These are phyloP conservation scores for Hypocreales sp. DNA, from an alignment of 2,329 filamentous ascomycete species.

Conservation along the genomic window DNA sequence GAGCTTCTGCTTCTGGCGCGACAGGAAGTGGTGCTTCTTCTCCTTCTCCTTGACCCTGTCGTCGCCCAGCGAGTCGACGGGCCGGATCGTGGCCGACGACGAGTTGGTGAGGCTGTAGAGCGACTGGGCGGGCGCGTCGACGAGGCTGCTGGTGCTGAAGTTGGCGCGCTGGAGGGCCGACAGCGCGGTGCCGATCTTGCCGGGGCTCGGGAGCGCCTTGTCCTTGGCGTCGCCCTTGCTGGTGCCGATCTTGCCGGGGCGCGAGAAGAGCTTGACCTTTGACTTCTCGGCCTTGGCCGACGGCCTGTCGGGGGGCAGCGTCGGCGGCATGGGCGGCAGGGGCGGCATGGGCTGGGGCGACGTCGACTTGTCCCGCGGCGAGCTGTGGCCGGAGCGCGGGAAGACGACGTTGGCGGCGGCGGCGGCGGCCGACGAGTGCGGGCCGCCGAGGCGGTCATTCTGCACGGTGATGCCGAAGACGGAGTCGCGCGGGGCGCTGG, in stretches of 20 bases:
- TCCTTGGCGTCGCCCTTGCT: conserved; percentile 48
- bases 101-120: conserved; percentile 64
- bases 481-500: conserved; percentile 43
- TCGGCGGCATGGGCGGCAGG: conserved; percentile 20
- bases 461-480: conserved; percentile 30
- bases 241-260: conserved; percentile 59
- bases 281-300: conserved; percentile 39
- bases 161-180: conserved; percentile 50
- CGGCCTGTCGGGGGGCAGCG: too few relatives aligned
- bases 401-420: conserved; percentile 56
- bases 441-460: conserved; percentile 40
- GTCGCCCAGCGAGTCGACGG: conserved; percentile 33
- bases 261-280: conserved; percentile 70
- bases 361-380: conserved; percentile 25
- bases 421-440: conserved; percentile 48
- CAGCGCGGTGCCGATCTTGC: conserved; percentile 52
- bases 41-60: conserved; percentile 41
- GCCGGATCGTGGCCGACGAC: conserved; percentile 62
- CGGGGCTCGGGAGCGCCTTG: conserved; percentile 56
- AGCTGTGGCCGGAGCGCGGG: conserved; percentile 43
- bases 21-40: conserved; percentile 67
- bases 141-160: conserved; percentile 56
- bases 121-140: conserved; percentile 44
- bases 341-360: conserved; percentile 20
- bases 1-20: conserved; percentile 64